Percentiles rank a stretch among this genome's conserved stretches.
phyloP scores from a whole-genome alignment of 176 grass and related monocot genomes.

The Lolium rigidum region DNA sequence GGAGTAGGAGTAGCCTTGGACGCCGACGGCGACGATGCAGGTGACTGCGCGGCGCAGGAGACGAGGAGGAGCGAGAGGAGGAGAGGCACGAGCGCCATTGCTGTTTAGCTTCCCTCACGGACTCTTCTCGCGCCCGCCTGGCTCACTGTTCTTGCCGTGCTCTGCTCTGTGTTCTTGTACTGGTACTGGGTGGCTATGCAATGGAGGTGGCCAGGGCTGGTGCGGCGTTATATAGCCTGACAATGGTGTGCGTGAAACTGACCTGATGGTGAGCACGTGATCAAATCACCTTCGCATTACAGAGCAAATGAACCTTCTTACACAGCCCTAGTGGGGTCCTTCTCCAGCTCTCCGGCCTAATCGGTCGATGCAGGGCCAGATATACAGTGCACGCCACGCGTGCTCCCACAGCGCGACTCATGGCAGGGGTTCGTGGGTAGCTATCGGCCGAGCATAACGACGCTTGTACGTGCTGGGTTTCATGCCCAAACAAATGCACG shows the following conservation, averaged over 20 bases:
- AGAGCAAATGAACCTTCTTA: neutral
- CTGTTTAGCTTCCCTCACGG: neutral
- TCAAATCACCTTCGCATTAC: neutral
- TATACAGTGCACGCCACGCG: neutral
- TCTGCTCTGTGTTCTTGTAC: no score
- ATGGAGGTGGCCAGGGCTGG: conserved; percentile 16
- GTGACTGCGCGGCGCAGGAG: conserved; percentile 65
- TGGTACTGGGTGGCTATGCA: neutral
- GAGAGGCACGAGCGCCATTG: conserved; percentile 48
- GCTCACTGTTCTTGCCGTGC: no score
- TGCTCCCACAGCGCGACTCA: neutral
- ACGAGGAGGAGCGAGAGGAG: conserved; percentile 52
- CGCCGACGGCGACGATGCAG: conserved; percentile 46
- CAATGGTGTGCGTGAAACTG: neutral
- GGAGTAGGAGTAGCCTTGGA: conserved; percentile 31
- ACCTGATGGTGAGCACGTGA: conserved; percentile 17
- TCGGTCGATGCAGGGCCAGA: neutral
- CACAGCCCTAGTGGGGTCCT: neutral
- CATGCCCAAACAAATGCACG: neutral
- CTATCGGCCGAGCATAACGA: neutral
- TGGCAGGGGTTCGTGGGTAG: neutral
- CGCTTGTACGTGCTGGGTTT: conserved; percentile 17
- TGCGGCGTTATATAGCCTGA: conserved; percentile 40
- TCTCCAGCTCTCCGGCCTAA: neutral
- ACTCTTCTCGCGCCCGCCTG: neutral